A percentile compares a stretch with the other conserved stretches of the same genome.
phyloP scores from a whole-genome alignment of 768 basidiomycete species.

The Suillus occidentalis region DNA sequence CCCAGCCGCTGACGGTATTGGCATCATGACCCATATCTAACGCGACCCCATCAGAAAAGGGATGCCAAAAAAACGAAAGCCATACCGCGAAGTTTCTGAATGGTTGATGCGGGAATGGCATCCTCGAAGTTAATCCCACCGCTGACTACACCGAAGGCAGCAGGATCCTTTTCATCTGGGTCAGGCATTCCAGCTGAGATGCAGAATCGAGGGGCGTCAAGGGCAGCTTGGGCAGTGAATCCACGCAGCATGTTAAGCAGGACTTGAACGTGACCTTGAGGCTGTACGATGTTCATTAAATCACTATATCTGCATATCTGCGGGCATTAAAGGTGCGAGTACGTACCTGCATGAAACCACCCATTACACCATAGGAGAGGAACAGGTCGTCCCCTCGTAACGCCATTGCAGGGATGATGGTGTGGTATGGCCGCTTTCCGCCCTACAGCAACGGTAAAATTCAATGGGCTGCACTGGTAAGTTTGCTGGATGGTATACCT shows the following conservation, averaged over 20 bases:
- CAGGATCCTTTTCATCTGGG: slow-evolving; percentile 41
- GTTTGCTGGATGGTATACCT: slow-evolving; percentile 41
- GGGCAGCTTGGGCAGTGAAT: slow-evolving; percentile 81
- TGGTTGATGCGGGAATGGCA: slow-evolving; percentile 60
- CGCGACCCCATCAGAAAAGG: not conserved
- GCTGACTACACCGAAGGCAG: slow-evolving; percentile 60
- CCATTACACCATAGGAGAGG: slow-evolving; percentile 90
- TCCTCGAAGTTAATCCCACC: slow-evolving; percentile 91
- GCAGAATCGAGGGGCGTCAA: slow-evolving; percentile 95
- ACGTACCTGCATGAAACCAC: slow-evolving; percentile 80
- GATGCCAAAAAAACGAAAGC: slow-evolving; percentile 7
- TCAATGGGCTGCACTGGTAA: not conserved
- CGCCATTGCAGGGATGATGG: slow-evolving; percentile 90
- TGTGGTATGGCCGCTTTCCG: slow-evolving; percentile 88
- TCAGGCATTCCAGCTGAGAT: slow-evolving; percentile 85
- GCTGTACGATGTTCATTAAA: slow-evolving; percentile 41
- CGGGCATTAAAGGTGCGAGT: not conserved
- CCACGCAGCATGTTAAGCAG: slow-evolving; percentile 88
- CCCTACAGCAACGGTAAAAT: slow-evolving; percentile 42
- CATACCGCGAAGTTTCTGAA: slow-evolving; percentile 68
- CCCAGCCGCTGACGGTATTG: slow-evolving; percentile 57
- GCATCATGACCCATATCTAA: slow-evolving; percentile 90
- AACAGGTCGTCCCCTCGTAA: slow-evolving; percentile 80
- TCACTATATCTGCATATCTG: not conserved
- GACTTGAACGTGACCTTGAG: slow-evolving; percentile 96